Evolutionary conservation across 2,329 filamentous ascomycete genomes (phyloP).

Genomic region (Aureobasidium sp.): DNA sequence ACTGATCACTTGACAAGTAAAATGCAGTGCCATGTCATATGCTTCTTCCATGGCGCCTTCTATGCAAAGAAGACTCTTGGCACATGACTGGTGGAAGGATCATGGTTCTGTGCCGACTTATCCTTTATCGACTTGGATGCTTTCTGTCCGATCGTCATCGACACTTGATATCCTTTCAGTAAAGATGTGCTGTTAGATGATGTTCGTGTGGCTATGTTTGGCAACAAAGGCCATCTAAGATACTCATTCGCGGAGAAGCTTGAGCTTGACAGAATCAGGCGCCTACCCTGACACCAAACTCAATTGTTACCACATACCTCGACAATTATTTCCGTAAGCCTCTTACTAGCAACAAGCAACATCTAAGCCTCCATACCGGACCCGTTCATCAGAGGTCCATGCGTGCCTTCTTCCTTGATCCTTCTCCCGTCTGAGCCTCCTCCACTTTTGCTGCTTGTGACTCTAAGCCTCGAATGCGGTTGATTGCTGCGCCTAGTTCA

Average conservation of each 20-base stretch:
- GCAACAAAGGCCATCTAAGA: not conserved
- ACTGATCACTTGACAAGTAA: conserved; percentile 11
- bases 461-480: conserved; percentile 30
- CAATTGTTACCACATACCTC: not conserved
- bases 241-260: conserved; percentile 1
- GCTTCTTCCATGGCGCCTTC: conserved; percentile 10
- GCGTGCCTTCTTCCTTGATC: conserved; percentile 18
- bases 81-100: conserved; percentile 1
- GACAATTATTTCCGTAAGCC: conserved; percentile 5
- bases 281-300: not conserved
- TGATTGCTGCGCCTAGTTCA: conserved; percentile 35
- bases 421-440: conserved; percentile 22
- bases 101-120: conserved; percentile 12
- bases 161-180: not conserved
- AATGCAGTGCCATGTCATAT: conserved; percentile 7
- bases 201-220: conserved; percentile 9
- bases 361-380: conserved; percentile 13
- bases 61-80: conserved; percentile 18
- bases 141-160: not conserved
- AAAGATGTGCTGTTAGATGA: not conserved
- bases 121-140: conserved; percentile 2
- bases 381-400: conserved; percentile 8
- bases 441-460: conserved; percentile 5
- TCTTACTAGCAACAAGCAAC: conserved; percentile 4
- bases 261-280: conserved; percentile 7